Evolutionary conservation across 306 rosid species (phyloP).

Genomic region (Prunus kanzakura): DNA sequence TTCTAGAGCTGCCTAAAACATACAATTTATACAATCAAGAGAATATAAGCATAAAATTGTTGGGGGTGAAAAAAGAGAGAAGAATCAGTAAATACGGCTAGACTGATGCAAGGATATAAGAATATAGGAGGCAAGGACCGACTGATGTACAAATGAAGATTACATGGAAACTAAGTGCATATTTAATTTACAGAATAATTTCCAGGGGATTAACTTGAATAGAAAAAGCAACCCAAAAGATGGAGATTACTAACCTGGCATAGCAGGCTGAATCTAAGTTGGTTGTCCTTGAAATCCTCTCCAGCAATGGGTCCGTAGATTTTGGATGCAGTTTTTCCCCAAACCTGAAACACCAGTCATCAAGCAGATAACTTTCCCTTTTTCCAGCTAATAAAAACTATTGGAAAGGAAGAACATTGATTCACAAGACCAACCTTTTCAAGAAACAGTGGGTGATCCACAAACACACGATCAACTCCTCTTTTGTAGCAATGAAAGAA

Average conservation of each 20-base stretch:
- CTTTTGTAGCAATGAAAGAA: conserved; percentile 75
- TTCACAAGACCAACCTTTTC: conserved; percentile 48
- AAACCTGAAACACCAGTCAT: conserved; percentile 48
- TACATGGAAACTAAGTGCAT: too few relatives aligned
- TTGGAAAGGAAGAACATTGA: neutral
- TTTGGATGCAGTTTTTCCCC: conserved; percentile 76
- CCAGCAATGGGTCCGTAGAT: conserved; percentile 65
- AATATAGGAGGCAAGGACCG: too few relatives aligned
- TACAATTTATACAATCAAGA: neutral
- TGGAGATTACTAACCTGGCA: conserved; percentile 49
- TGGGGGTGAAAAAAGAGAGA: neutral
- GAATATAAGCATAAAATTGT: neutral
- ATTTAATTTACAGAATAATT: too few relatives aligned
- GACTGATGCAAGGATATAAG: too few relatives aligned
- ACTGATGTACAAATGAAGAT: too few relatives aligned
- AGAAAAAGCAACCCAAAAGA: neutral
- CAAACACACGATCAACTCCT: conserved; percentile 82
- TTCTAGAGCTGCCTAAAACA: conserved; percentile 67
- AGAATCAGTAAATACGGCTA: neutral
- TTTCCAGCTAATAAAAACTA: neutral
- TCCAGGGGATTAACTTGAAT: too few relatives aligned
- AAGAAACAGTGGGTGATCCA: conserved; percentile 68
- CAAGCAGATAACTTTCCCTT: neutral
- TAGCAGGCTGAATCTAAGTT: conserved; percentile 65
- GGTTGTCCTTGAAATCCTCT: conserved; percentile 64